Conservation (phyloP, 805 yeast species). For the Ogataea ganodermae region DNA sequence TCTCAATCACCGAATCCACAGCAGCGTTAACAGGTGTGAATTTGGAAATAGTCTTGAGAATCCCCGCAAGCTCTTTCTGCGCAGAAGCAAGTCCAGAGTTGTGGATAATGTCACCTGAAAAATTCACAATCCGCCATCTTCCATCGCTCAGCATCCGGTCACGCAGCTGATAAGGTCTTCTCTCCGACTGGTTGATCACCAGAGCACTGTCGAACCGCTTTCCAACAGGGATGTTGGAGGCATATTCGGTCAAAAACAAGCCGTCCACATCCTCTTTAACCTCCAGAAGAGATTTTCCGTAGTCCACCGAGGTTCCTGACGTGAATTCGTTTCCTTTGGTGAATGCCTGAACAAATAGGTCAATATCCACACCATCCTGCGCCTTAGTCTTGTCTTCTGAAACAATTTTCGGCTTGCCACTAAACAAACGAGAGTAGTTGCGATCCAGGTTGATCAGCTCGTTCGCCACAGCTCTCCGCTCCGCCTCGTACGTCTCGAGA, state of each 20-base stretch:
- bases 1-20: slow-evolving; percentile 31
- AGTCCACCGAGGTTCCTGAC: slow-evolving; percentile 35
- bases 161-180: slow-evolving; percentile 27
- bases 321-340: slow-evolving; percentile 34
- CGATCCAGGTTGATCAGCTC: slow-evolving; percentile 37
- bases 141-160: slow-evolving; percentile 34
- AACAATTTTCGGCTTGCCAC: slow-evolving; percentile 31
- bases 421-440: slow-evolving; percentile 32
- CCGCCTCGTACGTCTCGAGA: slow-evolving; percentile 36
- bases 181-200: slow-evolving; percentile 31
- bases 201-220: slow-evolving; percentile 28
- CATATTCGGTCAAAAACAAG: slow-evolving; percentile 14
- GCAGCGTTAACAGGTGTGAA: slow-evolving; percentile 34
- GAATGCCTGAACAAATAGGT: slow-evolving; percentile 34
- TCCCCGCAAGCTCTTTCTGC: slow-evolving; percentile 3
- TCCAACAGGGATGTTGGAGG: slow-evolving; percentile 31
- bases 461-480: slow-evolving; percentile 34
- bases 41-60: slow-evolving; percentile 17
- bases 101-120: slow-evolving; percentile 29
- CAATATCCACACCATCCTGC: slow-evolving; percentile 31
- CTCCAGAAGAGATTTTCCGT: slow-evolving; percentile 26
- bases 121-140: slow-evolving; percentile 34
- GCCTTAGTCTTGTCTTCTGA: slow-evolving; percentile 12
- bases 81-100: not conserved
- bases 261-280: slow-evolving; percentile 14